Conservation (phyloP, 2,329 filamentous ascomycete genomes). For the Ophiocordyceps camponoti-leonardi region DNA sequence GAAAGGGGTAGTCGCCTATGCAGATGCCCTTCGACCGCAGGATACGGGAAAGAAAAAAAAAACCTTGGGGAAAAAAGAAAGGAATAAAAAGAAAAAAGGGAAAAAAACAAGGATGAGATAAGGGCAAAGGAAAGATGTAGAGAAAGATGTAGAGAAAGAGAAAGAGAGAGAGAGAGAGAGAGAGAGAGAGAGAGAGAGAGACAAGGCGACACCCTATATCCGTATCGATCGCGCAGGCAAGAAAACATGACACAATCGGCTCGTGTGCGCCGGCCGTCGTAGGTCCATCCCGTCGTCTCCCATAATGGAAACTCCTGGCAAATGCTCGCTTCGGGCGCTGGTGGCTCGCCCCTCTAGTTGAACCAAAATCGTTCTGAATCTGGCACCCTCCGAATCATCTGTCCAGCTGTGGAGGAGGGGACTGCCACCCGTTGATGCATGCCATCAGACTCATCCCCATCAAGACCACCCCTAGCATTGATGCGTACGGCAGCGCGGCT, state of each 20-base stretch:
- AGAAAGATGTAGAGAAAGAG: neutral
- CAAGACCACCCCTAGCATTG: slow-evolving; percentile 67
- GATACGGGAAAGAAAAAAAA: neutral
- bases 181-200: neutral
- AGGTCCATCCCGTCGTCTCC: slow-evolving; percentile 5
- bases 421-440: slow-evolving; percentile 69
- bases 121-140: neutral
- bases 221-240: neutral
- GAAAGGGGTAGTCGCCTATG: neutral
- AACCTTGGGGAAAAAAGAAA: neutral
- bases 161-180: neutral
- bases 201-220: neutral
- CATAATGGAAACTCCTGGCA: neutral
- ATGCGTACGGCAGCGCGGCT: slow-evolving; percentile 55
- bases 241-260: slow-evolving; percentile 2
- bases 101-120: neutral
- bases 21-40: neutral
- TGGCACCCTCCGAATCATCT: slow-evolving; percentile 7
- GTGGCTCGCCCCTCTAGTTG: neutral
- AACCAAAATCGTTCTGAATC: neutral
- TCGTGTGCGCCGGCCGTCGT: slow-evolving; percentile 4
- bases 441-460: slow-evolving; percentile 74
- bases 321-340: neutral
- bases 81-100: no score
- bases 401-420: slow-evolving; percentile 15